Evolutionary conservation across 106 monocot species (phyloP).

Genomic region (Acorus calamus): DNA sequence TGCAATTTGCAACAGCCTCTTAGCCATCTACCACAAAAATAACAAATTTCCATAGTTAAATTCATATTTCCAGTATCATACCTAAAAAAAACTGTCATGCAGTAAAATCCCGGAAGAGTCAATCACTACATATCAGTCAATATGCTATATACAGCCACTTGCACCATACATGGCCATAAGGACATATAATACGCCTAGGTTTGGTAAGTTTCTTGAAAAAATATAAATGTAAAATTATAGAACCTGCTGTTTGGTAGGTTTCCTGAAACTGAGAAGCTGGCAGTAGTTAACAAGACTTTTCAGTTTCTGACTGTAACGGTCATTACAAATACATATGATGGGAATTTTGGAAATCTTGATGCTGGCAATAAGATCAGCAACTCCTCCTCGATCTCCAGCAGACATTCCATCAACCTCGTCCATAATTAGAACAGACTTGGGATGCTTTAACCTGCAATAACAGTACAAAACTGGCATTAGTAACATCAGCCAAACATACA

Average conservation of each 20-base stretch:
- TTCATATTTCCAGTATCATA: too few species aligned
- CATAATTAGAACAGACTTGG: slow-evolving; percentile 88
- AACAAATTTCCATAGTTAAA: slow-evolving; percentile 1
- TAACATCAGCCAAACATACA: not conserved
- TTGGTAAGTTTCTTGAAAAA: not conserved
- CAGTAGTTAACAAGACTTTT: slow-evolving; percentile 95
- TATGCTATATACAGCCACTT: not conserved
- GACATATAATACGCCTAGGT: not conserved
- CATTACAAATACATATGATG: slow-evolving; percentile 98
- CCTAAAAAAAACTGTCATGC: too few species aligned
- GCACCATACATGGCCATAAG: not conserved
- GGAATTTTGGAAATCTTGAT: slow-evolving; percentile 93
- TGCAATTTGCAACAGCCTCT: slow-evolving; percentile 80
- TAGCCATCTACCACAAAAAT: slow-evolving; percentile 61
- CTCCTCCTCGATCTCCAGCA: slow-evolving; percentile 98
- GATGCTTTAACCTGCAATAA: slow-evolving; percentile 51
- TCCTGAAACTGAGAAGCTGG: slow-evolving; percentile 73
- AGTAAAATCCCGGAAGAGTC: too few species aligned
- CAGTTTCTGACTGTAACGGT: slow-evolving; percentile 96
- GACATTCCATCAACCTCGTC: slow-evolving; percentile 99
- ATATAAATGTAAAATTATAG: not conserved
- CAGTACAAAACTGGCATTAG: not conserved
- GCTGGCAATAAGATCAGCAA: slow-evolving; percentile 98
- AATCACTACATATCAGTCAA: too few species aligned
- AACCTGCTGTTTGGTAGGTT: slow-evolving; percentile 99